A percentile compares a stretch with the other conserved stretches of the same genome.
Evolutionary conservation across 495 filamentous ascomycete genomes (phyloP).

Genomic region (Talaromyces liani): DNA sequence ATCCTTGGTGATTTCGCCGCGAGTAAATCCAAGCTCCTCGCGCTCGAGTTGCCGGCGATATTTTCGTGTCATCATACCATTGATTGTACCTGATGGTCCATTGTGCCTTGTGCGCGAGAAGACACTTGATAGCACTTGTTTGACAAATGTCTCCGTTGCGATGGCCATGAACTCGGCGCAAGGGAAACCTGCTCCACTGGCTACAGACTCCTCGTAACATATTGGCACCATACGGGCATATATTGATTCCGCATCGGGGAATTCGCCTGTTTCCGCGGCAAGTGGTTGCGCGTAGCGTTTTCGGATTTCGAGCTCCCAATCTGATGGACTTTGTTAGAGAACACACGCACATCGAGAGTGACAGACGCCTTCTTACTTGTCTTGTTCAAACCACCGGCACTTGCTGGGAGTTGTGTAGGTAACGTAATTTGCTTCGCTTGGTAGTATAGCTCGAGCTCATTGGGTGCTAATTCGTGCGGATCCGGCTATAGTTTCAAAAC

Average conservation of each 20-base stretch:
- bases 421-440: conserved; percentile 58
- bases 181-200: conserved; percentile 59
- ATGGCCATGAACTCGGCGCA: conserved; percentile 82
- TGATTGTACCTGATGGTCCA: conserved; percentile 59
- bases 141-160: conserved; percentile 86
- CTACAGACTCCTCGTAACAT: conserved; percentile 85
- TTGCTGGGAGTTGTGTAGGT: conserved; percentile 69
- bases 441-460: conserved; percentile 60
- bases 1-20: conserved; percentile 63
- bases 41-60: conserved; percentile 64
- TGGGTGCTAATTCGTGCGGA: conserved; percentile 53
- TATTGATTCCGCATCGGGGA: conserved; percentile 75
- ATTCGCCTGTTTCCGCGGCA: conserved; percentile 84
- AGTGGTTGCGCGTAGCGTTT: conserved; percentile 86
- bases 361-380: conserved; percentile 54
- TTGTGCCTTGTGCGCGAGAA: conserved; percentile 75
- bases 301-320: conserved; percentile 81
- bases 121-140: conserved; percentile 73
- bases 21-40: conserved; percentile 61
- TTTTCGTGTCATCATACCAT: conserved; percentile 70
- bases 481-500: conserved; percentile 44
- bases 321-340: too few species aligned
- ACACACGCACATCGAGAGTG: too few species aligned
- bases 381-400: conserved; percentile 74
- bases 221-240: conserved; percentile 84